Base-by-base conservation (phyloP, 345 rosid genomes). In the Populus nigra region DNA sequence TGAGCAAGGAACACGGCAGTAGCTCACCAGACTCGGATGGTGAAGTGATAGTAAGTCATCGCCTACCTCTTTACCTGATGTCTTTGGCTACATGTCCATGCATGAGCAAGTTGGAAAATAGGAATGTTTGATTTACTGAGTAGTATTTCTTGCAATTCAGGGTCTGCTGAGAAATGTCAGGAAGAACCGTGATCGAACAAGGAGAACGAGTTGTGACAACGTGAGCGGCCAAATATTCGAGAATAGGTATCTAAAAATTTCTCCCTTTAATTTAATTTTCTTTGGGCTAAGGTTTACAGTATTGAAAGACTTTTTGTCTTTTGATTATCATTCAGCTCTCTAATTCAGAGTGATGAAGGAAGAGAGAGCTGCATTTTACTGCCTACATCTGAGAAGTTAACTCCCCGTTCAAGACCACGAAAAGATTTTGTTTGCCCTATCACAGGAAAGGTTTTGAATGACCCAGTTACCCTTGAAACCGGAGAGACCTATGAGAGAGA, bases 341-440 rank as follows among this genome's bases (percentile, higher is more conserved):
- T 47, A 4, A 76, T 71, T 57, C 88, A 66, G 73, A 84, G 82
- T 74, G 90, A 85, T n/a, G 92, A 88, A 65, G 90, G 86, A 62
- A 85, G 80, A 75, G 84, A 57, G 63, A 86, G 92, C 82, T 82
- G 66, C 78, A 72, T 85, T 69, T 89, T 89, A 3, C 76, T 81
- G 8, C 80, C 90, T 16, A 77, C 69, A 57, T 88, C 92, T 0
- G 92, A 88, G 41, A 89, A 80, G 78, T 68, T 62, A 55, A 80
- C 88, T 47, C 33, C 85, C n/a, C 79, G 78, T 53, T 76, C 89
- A 29, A 86, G 88, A 83, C 83, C 92, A 8, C 91, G 91, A 10
- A 89, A 89, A 82, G 94, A 89, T 82, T 91, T 89, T 79, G 91
- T 91, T 39, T 91, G 92, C 77, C 90, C 91, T 36, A 91, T 91